These are phyloP conservation scores for Arthrobotrys entomopaga DNA, from an alignment of 2,329 filamentous ascomycete species.

Conservation along the genomic window DNA sequence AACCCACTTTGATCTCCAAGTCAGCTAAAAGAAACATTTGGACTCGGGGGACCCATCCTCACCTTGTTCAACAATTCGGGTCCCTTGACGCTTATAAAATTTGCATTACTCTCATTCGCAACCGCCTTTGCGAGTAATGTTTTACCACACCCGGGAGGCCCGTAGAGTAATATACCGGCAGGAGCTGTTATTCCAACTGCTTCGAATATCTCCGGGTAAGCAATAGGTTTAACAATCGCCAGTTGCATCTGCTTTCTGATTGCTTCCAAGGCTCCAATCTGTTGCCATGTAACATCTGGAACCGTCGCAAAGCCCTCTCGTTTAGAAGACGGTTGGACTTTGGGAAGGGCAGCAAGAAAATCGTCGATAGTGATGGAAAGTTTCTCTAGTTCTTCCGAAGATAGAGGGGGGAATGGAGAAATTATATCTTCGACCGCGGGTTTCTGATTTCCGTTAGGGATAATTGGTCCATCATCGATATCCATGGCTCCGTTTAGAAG, in stretches of 20 bases:
- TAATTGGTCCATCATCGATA: slow-evolving; percentile 57
- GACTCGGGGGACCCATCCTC: slow-evolving; percentile 33
- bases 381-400: slow-evolving; percentile 55
- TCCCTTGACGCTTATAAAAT: slow-evolving; percentile 97
- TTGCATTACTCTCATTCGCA: slow-evolving; percentile 92
- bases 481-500: slow-evolving; percentile 57
- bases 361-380: slow-evolving; percentile 72
- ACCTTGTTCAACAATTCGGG: slow-evolving; percentile 92
- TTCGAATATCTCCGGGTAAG: slow-evolving; percentile 79
- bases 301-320: slow-evolving; percentile 95
- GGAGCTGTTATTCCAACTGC: slow-evolving; percentile 81
- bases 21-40: slow-evolving; percentile 15
- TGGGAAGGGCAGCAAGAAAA: slow-evolving; percentile 78
- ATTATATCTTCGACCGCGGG: slow-evolving; percentile 10
- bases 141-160: slow-evolving; percentile 95
- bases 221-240: slow-evolving; percentile 90
- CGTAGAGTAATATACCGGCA: slow-evolving; percentile 92
- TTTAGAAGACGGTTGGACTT: slow-evolving; percentile 82
- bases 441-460: slow-evolving; percentile 19
- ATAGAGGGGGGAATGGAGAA: slow-evolving; percentile 46
- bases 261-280: slow-evolving; percentile 84
- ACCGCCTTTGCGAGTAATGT: slow-evolving; percentile 96
- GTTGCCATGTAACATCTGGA: slow-evolving; percentile 89
- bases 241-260: slow-evolving; percentile 83
- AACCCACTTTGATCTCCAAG: slow-evolving; percentile 70